Base-by-base conservation (phyloP, 2,329 filamentous ascomycete genomes). In the Curvularia lunata region DNA sequence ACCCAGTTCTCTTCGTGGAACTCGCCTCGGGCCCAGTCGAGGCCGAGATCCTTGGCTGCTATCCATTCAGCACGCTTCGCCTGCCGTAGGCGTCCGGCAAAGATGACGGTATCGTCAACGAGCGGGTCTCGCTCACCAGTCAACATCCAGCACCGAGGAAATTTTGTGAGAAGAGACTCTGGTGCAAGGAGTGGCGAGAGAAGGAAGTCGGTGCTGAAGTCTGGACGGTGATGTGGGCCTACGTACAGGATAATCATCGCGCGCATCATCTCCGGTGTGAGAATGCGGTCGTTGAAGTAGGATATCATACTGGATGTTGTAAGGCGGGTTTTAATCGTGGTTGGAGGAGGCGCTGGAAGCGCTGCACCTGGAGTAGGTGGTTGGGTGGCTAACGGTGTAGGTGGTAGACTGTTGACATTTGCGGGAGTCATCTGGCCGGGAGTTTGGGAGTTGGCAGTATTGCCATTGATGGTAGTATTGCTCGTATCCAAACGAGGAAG, bases 231-330 rank as follows among this genome's bases (percentile, higher is more conserved):
- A 73, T 97, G 91, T 0, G 93, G 92, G 0, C 95, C 95, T 54
- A 99, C 91, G 75, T 99, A 99, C 4, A 99, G 83, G 64, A 99
- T 96, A 64, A 99, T 97, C 93, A 99, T 98, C 62, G 93, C 92
- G 30, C 95, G 90, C 90, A 98, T 97, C 92, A 98, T 97, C 77
- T 99, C 95, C 0, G 95, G 94, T 0, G 92, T 94, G 13, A 99
- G 83, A 27, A 99, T 91, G 27, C 95, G 89, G 76, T 99, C 95
- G 75, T 96, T 95, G 77, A 97, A 96, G 78, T 98, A 98, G 0
- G 94, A 97, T 34, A 99, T 96, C 87, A 97, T 96, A n/a, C 89
- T 94, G 0, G 92, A 93, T 74, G 94, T 96, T 16, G 94, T 93
- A 9, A 99, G 85, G n/a, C 93, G 87, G 1, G 95, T 98, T 66